Percentiles rank a stretch among this genome's conserved stretches.
Evolutionary conservation across 257 asterid species (phyloP).

Genomic region (Lavandula angustifolia): DNA sequence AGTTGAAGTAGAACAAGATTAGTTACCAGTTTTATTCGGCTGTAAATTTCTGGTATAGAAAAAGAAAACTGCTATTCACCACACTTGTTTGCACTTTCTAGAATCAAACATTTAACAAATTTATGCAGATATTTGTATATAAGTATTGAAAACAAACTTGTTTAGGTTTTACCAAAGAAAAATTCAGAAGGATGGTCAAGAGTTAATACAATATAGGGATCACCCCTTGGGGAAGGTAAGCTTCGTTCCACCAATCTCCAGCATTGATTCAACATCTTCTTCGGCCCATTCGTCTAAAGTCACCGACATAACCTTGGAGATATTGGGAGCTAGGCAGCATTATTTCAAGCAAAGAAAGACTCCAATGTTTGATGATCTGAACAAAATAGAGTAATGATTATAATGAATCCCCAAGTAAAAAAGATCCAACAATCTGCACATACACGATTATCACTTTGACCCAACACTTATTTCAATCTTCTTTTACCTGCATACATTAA

Average conservation of each 20-base stretch:
- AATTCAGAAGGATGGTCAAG: conserved; percentile 40
- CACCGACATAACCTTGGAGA: conserved; percentile 96
- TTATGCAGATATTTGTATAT: not conserved
- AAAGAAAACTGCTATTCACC: conserved; percentile 72
- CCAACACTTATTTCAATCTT: conserved; percentile 80
- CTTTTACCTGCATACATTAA: conserved; percentile 66
- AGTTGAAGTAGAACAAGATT: not conserved
- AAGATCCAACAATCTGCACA: conserved; percentile 98
- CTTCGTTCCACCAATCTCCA: conserved; percentile 98
- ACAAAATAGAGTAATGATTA: not conserved
- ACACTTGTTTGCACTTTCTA: conserved; percentile 79
- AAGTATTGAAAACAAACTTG: too few relatives aligned
- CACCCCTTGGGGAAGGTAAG: conserved; percentile 93
- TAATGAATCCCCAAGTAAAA: too few relatives aligned
- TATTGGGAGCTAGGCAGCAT: conserved; percentile 77
- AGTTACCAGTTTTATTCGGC: conserved; percentile 80
- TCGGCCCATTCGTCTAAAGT: conserved; percentile 97
- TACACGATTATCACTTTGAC: conserved; percentile 66
- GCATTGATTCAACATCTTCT: conserved; percentile 80
- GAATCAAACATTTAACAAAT: too few relatives aligned
- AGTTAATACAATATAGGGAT: conserved; percentile 80
- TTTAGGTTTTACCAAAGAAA: too few relatives aligned
- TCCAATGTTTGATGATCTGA: conserved; percentile 90
- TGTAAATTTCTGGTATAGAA: conserved; percentile 67
- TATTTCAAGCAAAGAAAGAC: conserved; percentile 94